Evolutionary conservation across 2,329 filamentous ascomycete genomes (phyloP).

Genomic region (Sarocladiaceae sp.): DNA sequence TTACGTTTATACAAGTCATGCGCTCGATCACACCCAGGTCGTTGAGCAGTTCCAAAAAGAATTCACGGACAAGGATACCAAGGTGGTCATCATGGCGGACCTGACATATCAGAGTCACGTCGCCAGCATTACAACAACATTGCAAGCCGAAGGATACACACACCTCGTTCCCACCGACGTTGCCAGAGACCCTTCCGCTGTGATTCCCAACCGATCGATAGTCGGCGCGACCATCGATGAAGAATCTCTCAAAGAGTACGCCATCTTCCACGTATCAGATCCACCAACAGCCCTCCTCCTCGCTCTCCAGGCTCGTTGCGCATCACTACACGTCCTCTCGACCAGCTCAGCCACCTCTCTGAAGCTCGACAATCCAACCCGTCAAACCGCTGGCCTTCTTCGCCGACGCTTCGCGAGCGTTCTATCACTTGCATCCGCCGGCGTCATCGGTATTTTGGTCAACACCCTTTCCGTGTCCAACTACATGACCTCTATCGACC

Average conservation of each 20-base stretch:
- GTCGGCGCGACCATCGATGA: constrained; percentile 30
- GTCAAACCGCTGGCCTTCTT: constrained; percentile 52
- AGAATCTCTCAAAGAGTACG: constrained; percentile 58
- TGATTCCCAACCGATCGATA: constrained; percentile 79
- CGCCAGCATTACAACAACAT: constrained; percentile 44
- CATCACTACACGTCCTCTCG: constrained; percentile 73
- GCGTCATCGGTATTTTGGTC: constrained; percentile 89
- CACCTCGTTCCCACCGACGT: constrained; percentile 67
- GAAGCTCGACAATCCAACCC: constrained; percentile 41
- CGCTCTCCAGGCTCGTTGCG: constrained; percentile 78
- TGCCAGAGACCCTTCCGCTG: constrained; percentile 71
- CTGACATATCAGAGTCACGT: constrained; percentile 82
- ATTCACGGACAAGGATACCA: constrained; percentile 60
- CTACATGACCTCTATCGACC: constrained; percentile 76
- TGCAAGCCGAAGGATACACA: constrained; percentile 64
- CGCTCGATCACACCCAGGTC: constrained; percentile 58
- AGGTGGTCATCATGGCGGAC: constrained; percentile 81
- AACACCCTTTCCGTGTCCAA: constrained; percentile 92
- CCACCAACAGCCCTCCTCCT: constrained; percentile 80
- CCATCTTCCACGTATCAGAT: constrained; percentile 80
- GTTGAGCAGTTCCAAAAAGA: constrained; percentile 59
- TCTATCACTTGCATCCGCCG: constrained; percentile 71
- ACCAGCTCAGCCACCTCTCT: constrained; percentile 50
- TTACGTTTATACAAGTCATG: constrained; percentile 79
- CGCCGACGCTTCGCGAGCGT: constrained; percentile 86